Evolutionary conservation across 305 asterid genomes (phyloP), one percentile per base, ranked within the genome.

Genomic region (Ilex paraguariensis): DNA sequence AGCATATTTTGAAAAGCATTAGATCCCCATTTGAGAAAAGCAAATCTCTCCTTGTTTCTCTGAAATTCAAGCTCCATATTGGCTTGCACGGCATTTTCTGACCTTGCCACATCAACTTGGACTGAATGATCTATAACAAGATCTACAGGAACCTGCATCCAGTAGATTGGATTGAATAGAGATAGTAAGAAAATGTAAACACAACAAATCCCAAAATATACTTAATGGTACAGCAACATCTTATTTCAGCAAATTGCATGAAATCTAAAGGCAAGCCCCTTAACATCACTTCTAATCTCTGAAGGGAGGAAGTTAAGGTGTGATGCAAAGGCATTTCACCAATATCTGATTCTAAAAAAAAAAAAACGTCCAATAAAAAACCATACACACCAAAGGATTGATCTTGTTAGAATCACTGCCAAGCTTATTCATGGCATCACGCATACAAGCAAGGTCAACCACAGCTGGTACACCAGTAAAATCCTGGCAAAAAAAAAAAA

Each of bases 1-100:
- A 91, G 97, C 96, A 91, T 91, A 70, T 91, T 88, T 13, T 77
- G 90, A 70, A 91, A 91, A 71, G 95, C 97, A 63, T 77, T 80
- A 64, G 97, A 91, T 60, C 97, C 97, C 97, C 97, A 91, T 77
- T 88, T 91, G 46, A 91, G 96, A 71, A 91, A 91, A 70, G 94
- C 96, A 79, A 91, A 91, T 69, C 96, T 86, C 81, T 88, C 97
- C 79, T 87, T 91, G 84, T 91, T 91, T 65, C 97, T 84, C 71
- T 86, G 75, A 74, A 91, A 91, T 66, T 91, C 97, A 68, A 82
- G 89, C 71, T 88, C 89, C 96, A 87, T 86, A 66, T 91, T 91
- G 46, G 81, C 91, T 68, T 88, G 93, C 61, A 87, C 97, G 2
- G 97, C 96, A 86, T 91, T 87, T 68, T 86, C 96, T 15, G 89